Percentiles rank a stretch among this genome's conserved stretches.
Evolutionary conservation across 2,329 filamentous ascomycete genomes (phyloP).

Genomic region (Colletotrichum costaricense): DNA sequence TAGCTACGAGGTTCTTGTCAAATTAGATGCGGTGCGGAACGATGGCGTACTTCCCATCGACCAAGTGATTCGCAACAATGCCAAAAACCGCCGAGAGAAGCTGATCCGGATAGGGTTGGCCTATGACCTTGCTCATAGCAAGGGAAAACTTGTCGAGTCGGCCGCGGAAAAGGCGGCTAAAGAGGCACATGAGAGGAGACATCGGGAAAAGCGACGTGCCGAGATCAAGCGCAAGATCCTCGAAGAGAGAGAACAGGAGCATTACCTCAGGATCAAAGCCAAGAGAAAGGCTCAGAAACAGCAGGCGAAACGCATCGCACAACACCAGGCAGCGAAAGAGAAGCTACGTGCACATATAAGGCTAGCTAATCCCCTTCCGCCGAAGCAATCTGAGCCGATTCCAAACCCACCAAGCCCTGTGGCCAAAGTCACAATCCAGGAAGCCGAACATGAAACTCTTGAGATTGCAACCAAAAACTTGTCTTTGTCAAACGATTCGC

Average conservation of each 20-base stretch:
- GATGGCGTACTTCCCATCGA: constrained; percentile 65
- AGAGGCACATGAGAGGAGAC: constrained; percentile 56
- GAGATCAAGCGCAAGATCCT: constrained; percentile 53
- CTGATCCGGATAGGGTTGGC: constrained; percentile 76
- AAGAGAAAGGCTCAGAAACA: constrained; percentile 46
- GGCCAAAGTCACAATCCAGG: constrained; percentile 39
- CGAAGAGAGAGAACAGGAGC: constrained; percentile 49
- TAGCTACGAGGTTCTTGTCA: constrained; percentile 80
- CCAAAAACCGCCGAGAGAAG: constrained; percentile 75
- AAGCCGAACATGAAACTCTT: not conserved
- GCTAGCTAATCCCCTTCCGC: not conserved
- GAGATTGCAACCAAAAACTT: not conserved
- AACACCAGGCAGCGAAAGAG: constrained; percentile 49
- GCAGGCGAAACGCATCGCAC: constrained; percentile 46
- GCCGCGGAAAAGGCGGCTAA: constrained; percentile 59
- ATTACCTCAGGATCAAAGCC: constrained; percentile 51
- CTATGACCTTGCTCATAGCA: constrained; percentile 78
- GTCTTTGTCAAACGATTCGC: not conserved
- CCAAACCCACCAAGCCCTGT: constrained; percentile 47
- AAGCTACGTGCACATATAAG: constrained; percentile 26
- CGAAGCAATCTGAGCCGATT: constrained; percentile 31
- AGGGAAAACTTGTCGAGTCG: constrained; percentile 64
- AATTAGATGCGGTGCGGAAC: constrained; percentile 75
- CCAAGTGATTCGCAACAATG: constrained; percentile 74
- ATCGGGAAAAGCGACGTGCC: constrained; percentile 51